Evolutionary conservation across 2,329 filamentous ascomycete species (phyloP), one percentile per base, ranked within the genome.

Genomic region (Ilyonectria mors-panacis): DNA sequence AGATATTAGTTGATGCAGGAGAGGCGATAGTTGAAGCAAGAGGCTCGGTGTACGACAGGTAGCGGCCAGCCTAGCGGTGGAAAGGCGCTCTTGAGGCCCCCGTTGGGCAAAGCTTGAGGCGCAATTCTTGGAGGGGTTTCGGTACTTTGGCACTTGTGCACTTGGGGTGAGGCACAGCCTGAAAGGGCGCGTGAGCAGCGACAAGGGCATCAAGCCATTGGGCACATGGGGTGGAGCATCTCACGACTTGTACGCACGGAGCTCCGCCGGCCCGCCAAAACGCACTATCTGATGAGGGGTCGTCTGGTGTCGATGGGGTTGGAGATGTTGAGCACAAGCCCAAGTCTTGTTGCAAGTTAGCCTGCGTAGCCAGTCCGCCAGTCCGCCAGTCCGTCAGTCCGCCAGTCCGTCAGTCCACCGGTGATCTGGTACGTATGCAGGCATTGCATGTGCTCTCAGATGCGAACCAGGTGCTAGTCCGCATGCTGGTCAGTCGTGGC

Each of bases 171-270:
- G 48, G 54, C 56, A 64, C 63, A 61, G 61, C 68, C 68, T 70
- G 58, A 47, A 56, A 37, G 60, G 53, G 59, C 63, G 64, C 57
- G 63, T 65, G 65, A 60, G 56, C 64, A 68, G 23, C n/a, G 48
- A 65, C 45, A 63, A 63, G 44, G 59, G 60, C 50, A 57, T 64
- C 33, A 53, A 42, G 57, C 44, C 53, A 63, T 59, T 68, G 60
- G 65, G 68, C 70, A 72, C 67, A 72, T 63, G 67, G 7, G 17
- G 44, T 45, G 44, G 44, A 23, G 44, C 44, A 12, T 45, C 12
- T 21, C 19, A 6, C 28, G 55, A 59, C 55, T 28, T 35, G 54
- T 19, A 42, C 56, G 33, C 54, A 61, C 55, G 23, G 61, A 59
- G 54, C 42, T 58, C 48, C 58, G 51, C 50, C 50, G 6, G 48